Base-by-base conservation (phyloP, 805 yeast species). In the Tetrapisispora arboricola region DNA sequence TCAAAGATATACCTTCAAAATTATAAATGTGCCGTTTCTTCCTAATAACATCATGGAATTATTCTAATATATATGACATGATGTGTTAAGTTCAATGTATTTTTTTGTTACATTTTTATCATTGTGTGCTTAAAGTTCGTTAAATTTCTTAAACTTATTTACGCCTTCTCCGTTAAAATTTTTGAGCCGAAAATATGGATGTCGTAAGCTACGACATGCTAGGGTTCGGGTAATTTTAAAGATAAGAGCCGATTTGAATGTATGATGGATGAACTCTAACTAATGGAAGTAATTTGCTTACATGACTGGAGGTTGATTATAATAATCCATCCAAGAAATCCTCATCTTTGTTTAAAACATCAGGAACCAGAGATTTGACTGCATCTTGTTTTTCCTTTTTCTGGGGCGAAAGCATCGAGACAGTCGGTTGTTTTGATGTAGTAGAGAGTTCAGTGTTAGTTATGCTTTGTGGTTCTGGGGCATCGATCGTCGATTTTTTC, bases 281-380 rank as follows among this genome's bases (percentile, higher is more conserved):
- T n/a, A n/a, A n/a, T n/a, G n/a, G n/a, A n/a, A n/a, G n/a, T n/a
- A n/a, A n/a, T n/a, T n/a, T n/a, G n/a, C n/a, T n/a, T n/a, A n/a
- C n/a, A n/a, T n/a, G n/a, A n/a, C n/a, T n/a, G 26, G 26, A 13
- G 30, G 12, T 27, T 10, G 15, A n/a, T 11, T 27, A n/a, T 11
- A 15, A 29, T n/a, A 57, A 39, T 26, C 46, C 49, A 31, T 57
- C 61, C 1, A 55, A 43, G 43, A 55, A 54, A 30, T 48, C 55
- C 38, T 58, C 57, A 15, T 51, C 63, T 1, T 47, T 49, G 21
- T 38, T 36, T 17, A 58, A 31, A 7, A 47, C 50, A 2, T 39
- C 35, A 5, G 61, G 61, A 0, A 54, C 45, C 13, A 20, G n/a
- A 15, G 39, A 36, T 16, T 28, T 36, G 18, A 9, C 9, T n/a